Evolutionary conservation across 352 stramenopile genomes (phyloP).

Genomic region (Pythium scleroteichum): DNA sequence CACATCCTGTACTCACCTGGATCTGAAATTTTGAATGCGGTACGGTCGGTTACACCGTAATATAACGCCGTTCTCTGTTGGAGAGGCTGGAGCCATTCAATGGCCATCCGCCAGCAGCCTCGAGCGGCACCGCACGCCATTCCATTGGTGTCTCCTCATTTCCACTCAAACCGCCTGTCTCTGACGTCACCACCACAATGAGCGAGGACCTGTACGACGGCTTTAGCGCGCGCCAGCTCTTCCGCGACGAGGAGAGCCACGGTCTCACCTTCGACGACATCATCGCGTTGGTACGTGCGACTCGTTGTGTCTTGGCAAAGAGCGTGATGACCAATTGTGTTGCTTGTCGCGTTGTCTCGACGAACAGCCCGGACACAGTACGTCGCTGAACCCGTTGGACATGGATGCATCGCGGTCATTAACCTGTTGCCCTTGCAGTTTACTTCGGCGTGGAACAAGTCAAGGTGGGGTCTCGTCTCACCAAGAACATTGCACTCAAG

Average conservation of each 20-base stretch:
- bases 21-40: neutral
- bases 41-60: neutral
- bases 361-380: constrained; percentile 65
- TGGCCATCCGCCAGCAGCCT: constrained; percentile 16
- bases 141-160: neutral
- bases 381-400: constrained; percentile 8
- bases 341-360: neutral
- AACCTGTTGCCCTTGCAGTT: constrained; percentile 43
- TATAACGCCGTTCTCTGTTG: constrained; percentile 15
- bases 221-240: constrained; percentile 72
- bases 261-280: constrained; percentile 87
- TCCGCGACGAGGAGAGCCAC: constrained; percentile 65
- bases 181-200: constrained; percentile 22
- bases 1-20: no score
- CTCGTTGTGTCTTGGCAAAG: neutral
- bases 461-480: constrained; percentile 85
- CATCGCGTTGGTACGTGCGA: constrained; percentile 67
- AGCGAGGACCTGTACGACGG: constrained; percentile 58
- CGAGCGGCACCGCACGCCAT: constrained; percentile 7
- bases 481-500: constrained; percentile 94
- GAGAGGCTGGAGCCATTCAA: constrained; percentile 18
- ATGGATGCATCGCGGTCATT: neutral
- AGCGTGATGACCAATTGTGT: neutral
- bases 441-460: constrained; percentile 95
- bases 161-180: constrained; percentile 13